Conservation (phyloP, 2,329 filamentous ascomycete genomes). For the Didymellaceae sp. region DNA sequence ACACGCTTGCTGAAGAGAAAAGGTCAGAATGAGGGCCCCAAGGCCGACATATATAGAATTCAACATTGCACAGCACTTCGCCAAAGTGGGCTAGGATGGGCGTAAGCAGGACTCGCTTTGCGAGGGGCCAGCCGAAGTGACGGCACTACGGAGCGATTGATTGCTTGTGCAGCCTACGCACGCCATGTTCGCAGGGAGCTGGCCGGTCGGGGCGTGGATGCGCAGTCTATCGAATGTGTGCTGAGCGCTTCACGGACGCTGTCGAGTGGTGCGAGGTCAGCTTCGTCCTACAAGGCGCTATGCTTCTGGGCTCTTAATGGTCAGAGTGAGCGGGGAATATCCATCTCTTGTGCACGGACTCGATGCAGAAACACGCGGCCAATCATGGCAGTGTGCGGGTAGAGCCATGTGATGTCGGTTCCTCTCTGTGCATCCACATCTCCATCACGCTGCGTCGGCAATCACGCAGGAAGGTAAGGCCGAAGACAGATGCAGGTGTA, state of each 20-base stretch:
- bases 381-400: conserved; percentile 21
- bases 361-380: conserved; percentile 38
- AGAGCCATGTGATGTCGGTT: conserved; percentile 39
- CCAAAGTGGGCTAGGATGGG: conserved; percentile 26
- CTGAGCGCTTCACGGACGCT: conserved; percentile 44
- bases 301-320: conserved; percentile 32
- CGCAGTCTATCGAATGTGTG: conserved; percentile 45
- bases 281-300: conserved; percentile 36
- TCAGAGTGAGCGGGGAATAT: conserved; percentile 29
- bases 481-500: conserved; percentile 20
- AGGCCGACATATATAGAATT: conserved; percentile 43
- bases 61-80: conserved; percentile 32
- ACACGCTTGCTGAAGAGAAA: conserved; percentile 60
- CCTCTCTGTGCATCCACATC: conserved; percentile 32
- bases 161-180: conserved; percentile 41
- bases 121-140: conserved; percentile 36
- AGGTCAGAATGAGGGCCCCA: conserved; percentile 39
- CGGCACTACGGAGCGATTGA: conserved; percentile 40
- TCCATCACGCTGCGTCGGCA: conserved; percentile 44
- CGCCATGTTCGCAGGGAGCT: conserved; percentile 39
- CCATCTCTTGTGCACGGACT: conserved; percentile 30
- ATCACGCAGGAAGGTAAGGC: conserved; percentile 17
- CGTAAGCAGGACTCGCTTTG: conserved; percentile 24
- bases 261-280: conserved; percentile 41
- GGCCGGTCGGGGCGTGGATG: conserved; percentile 36